Evolutionary conservation across 2,329 filamentous ascomycete genomes (phyloP).

Genomic region (Raffaelea albimanens): DNA sequence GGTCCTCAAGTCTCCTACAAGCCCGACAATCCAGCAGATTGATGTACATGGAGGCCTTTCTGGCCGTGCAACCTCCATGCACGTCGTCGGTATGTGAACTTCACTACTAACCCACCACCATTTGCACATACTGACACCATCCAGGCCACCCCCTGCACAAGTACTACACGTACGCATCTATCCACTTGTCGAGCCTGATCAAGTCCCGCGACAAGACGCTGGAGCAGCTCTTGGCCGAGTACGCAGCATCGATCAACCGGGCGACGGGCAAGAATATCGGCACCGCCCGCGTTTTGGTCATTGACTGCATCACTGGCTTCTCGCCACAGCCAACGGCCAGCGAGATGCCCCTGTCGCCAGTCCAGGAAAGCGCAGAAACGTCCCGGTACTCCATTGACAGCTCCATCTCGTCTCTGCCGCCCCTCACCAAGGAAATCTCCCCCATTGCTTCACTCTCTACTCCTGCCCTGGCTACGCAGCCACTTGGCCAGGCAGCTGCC

Average conservation of each 20-base stretch:
- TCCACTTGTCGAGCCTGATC: constrained; percentile 50
- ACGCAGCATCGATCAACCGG: constrained; percentile 20
- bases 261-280: constrained; percentile 7
- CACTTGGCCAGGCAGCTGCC: too few species aligned
- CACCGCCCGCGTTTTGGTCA: constrained; percentile 39
- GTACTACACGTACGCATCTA: constrained; percentile 48
- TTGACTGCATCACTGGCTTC: constrained; percentile 54
- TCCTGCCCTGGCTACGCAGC: neutral
- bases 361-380: constrained; percentile 24
- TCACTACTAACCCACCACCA: too few species aligned
- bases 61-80: constrained; percentile 35
- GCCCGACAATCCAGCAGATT: constrained; percentile 49
- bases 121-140: neutral
- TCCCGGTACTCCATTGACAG: constrained; percentile 17
- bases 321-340: constrained; percentile 30
- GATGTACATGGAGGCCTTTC: constrained; percentile 38
- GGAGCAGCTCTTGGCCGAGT: constrained; percentile 33
- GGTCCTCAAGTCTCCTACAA: constrained; percentile 49
- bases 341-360: constrained; percentile 40
- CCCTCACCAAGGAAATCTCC: constrained; percentile 12
- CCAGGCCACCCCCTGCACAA: constrained; percentile 55
- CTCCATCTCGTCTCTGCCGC: constrained; percentile 9
- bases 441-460: constrained; percentile 3
- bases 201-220: constrained; percentile 35
- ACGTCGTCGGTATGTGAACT: constrained; percentile 33